Conservation (phyloP, 345 rosid genomes). For the Moringa oleifera region DNA sequence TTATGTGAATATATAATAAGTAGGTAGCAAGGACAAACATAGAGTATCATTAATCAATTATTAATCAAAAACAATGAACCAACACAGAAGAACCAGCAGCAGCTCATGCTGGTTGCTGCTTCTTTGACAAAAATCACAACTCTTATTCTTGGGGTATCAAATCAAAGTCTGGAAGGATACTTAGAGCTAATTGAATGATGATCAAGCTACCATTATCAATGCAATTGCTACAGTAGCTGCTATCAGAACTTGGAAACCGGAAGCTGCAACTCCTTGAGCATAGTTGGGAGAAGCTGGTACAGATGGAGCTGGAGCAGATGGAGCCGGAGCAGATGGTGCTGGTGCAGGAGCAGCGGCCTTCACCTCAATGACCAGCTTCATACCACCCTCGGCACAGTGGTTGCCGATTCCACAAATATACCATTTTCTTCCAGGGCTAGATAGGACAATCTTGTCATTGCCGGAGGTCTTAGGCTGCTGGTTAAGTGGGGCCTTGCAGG, state of each 20-base stretch:
- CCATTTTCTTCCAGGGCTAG: slow-evolving; percentile 32
- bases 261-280: background rate
- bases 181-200: background rate
- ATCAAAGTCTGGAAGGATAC: background rate
- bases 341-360: slow-evolving; percentile 8
- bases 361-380: slow-evolving; percentile 33
- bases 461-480: slow-evolving; percentile 16
- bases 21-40: no score
- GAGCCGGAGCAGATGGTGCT: background rate
- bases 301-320: slow-evolving; percentile 6
- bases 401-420: slow-evolving; percentile 34
- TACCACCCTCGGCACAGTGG: slow-evolving; percentile 23
- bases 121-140: background rate
- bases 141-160: background rate
- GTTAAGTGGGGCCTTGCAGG: slow-evolving; percentile 15
- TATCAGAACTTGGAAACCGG: background rate
- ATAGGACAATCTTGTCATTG: slow-evolving; percentile 29
- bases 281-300: background rate
- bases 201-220: background rate
- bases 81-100: no score
- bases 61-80: no score
- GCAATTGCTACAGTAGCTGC: background rate
- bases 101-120: no score
- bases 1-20: no score
- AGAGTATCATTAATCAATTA: no score